These are phyloP conservation scores for Syncephalastrum racemosum DNA, from an alignment of 371 early-diverging fungal genomes.

Conservation along the genomic window DNA sequence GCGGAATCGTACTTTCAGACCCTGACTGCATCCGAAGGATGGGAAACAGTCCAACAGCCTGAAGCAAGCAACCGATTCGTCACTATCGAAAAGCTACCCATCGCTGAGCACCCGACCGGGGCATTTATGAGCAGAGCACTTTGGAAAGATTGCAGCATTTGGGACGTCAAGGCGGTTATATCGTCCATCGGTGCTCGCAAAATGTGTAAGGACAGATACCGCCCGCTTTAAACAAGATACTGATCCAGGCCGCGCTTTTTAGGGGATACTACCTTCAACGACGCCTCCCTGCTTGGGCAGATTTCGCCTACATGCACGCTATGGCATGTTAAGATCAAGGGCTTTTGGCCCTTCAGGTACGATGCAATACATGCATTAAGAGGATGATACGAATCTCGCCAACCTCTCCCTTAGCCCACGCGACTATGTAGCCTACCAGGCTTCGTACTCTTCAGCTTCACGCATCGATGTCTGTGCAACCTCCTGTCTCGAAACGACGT, in stretches of 20 bases:
- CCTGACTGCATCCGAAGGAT: conserved; percentile 12
- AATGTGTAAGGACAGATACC: conserved; percentile 22
- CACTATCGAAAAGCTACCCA: conserved; percentile 40
- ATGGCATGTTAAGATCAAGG: conserved; percentile 50
- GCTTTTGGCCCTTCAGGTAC: conserved; percentile 59
- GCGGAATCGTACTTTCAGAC: conserved; percentile 23
- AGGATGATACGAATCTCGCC: too few species aligned
- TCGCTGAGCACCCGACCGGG: conserved; percentile 49
- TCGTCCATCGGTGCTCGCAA: conserved; percentile 42
- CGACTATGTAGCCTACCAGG: conserved; percentile 52
- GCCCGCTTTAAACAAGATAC: background rate
- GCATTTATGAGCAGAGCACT: conserved; percentile 49
- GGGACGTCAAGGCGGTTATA: conserved; percentile 58
- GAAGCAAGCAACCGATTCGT: conserved; percentile 29
- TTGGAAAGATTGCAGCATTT: conserved; percentile 55
- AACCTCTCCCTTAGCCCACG: conserved; percentile 33
- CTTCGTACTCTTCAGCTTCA: conserved; percentile 44
- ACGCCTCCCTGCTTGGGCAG: conserved; percentile 36
- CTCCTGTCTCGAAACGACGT: conserved; percentile 44
- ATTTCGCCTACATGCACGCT: conserved; percentile 51
- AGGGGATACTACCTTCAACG: conserved; percentile 59
- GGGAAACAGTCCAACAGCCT: conserved; percentile 24
- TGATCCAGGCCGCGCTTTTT: background rate
- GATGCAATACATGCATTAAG: background rate
- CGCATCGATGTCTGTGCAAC: conserved; percentile 51